These are phyloP conservation scores for Talaromyces rugulosus DNA, from an alignment of 2,329 filamentous ascomycete genomes.

Conservation along the genomic window DNA sequence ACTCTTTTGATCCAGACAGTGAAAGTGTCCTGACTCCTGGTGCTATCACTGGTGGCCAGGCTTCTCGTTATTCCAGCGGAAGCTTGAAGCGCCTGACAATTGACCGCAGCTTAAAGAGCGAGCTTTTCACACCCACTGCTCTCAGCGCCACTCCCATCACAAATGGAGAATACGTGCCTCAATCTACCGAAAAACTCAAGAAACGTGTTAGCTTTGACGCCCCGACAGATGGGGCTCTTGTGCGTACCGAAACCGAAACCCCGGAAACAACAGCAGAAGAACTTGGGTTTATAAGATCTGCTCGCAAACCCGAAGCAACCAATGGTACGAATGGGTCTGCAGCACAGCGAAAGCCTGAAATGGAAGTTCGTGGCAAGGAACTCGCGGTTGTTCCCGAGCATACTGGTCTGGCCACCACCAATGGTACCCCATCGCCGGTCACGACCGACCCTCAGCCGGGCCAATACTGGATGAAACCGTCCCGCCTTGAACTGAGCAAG, in stretches of 20 bases:
- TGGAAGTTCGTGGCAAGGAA: slow-evolving; percentile 69
- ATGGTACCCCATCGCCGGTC: slow-evolving; percentile 27
- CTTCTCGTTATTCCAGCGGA: slow-evolving; percentile 60
- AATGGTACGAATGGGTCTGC: slow-evolving; percentile 36
- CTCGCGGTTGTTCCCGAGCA: slow-evolving; percentile 71
- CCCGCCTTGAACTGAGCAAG: slow-evolving; percentile 66
- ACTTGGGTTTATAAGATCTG: slow-evolving; percentile 56
- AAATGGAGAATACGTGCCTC: slow-evolving; percentile 38
- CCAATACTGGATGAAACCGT: slow-evolving; percentile 82
- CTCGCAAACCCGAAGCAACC: slow-evolving; percentile 45
- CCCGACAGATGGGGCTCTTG: slow-evolving; percentile 50
- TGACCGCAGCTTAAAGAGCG: slow-evolving; percentile 74
- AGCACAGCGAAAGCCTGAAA: slow-evolving; percentile 51
- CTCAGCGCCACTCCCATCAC: slow-evolving; percentile 31
- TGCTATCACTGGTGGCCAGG: slow-evolving; percentile 67
- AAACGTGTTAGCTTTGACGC: slow-evolving; percentile 94
- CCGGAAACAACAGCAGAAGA: slow-evolving; percentile 56
- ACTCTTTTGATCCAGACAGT: slow-evolving; percentile 68
- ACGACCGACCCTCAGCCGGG: slow-evolving; percentile 57
- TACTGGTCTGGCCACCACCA: slow-evolving; percentile 34
- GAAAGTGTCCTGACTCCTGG: slow-evolving; percentile 83
- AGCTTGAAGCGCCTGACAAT: slow-evolving; percentile 90
- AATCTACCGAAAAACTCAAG: slow-evolving; percentile 41
- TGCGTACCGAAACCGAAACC: slow-evolving; percentile 48
- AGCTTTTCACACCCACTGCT: slow-evolving; percentile 50